Evolutionary conservation across 768 basidiomycete species (phyloP), one percentile per base, ranked within the genome.

Genomic region (Lactifluus rugatus): DNA sequence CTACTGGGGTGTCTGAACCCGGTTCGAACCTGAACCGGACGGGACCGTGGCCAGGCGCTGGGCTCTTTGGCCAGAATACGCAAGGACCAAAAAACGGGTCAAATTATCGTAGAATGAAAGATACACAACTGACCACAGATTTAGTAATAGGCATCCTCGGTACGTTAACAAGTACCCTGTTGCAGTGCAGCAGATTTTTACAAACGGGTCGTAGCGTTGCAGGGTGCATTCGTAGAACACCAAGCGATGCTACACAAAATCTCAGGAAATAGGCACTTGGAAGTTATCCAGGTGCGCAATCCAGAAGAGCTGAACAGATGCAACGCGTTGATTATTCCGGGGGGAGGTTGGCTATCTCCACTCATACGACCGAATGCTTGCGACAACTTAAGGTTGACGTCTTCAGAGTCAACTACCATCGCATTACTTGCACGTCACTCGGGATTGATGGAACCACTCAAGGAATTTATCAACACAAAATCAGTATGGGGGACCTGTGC

Each of bases 401-500:
- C 39, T 3, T 34, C n/a, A 88, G 95, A 98, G 73, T 93, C 89
- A 5, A 97, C 95, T 5, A 91, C 93, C 2, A 97, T 98, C 60
- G 89, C 84, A 1, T 77, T 89, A 49, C 76, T 87, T 19, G 89
- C 83, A 28, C 78, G 78, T 54, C 77, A 84, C 28, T 79, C 85
- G 0, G 90, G 90, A 0, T 78, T 98, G 41, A 69, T 93, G 16
- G 82, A 87, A n/a, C 91, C 89, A 7, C 75, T 98, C 5, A 77
- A 80, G 37, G 76, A 80, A 37, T 94, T 93, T 62, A 75, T 84
- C n/a, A 74, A 75, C 62, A 69, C 66, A 0, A 91, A 87, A 67
- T 84, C 91, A 0, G 81, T 93, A 2, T 98, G 93, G 93, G 94
- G 94, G 2, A 96, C 93, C 0, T 98, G 94, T 70, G 94, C 94